Conservation (phyloP, 2,329 filamentous ascomycete species). For the Fonsecaea nubica region DNA sequence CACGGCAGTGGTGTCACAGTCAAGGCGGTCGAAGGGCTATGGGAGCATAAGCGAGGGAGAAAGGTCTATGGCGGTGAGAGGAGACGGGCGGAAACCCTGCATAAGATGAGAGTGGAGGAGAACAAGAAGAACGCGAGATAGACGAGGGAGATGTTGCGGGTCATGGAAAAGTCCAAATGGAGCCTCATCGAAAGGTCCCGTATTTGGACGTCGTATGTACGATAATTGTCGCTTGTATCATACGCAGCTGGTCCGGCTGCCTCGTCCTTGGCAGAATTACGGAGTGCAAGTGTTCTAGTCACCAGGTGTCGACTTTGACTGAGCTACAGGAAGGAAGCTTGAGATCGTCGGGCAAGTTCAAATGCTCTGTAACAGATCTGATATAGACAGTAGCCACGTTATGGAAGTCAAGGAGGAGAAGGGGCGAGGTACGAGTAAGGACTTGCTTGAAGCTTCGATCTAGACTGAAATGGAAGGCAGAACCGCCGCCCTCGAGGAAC, state of each 20-base stretch:
- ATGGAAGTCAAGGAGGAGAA: neutral
- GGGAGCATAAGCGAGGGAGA: constrained; percentile 83
- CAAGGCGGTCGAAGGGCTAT: constrained; percentile 81
- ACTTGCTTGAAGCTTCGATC: neutral
- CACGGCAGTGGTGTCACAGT: constrained; percentile 68
- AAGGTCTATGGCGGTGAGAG: constrained; percentile 98
- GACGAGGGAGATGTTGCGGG: constrained; percentile 7
- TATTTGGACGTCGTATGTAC: neutral
- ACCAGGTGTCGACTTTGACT: neutral
- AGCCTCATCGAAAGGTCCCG: neutral
- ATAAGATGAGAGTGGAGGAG: constrained; percentile 82
- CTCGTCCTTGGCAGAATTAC: too few relatives aligned
- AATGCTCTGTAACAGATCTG: neutral
- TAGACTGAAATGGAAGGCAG: neutral
- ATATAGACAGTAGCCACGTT: neutral
- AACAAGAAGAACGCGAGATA: constrained; percentile 64
- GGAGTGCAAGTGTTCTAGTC: neutral
- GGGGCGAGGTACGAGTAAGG: neutral
- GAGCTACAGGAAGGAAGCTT: neutral
- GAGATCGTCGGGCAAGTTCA: neutral
- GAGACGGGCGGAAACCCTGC: constrained; percentile 80
- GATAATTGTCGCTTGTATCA: constrained; percentile 4
- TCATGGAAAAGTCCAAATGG: neutral
- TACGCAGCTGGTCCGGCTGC: too few relatives aligned
- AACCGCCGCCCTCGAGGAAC: neutral